Conservation (phyloP, 2,329 filamentous ascomycete genomes). For the Gaeumannomyces sp. region DNA sequence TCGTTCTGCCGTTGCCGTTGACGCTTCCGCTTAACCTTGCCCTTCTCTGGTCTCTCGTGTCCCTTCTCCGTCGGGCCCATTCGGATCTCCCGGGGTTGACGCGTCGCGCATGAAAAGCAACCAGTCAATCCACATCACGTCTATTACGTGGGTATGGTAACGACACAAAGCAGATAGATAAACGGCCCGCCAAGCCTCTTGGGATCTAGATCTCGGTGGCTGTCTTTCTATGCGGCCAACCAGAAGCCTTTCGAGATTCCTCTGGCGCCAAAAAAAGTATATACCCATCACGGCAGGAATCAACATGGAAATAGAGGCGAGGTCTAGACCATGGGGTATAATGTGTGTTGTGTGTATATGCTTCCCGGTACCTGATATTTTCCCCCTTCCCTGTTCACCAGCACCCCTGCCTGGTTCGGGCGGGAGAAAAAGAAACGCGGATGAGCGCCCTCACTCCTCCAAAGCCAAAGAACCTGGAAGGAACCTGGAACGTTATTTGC, state of each 20-base stretch:
- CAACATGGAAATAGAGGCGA: background rate
- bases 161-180: background rate
- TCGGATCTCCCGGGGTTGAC: background rate
- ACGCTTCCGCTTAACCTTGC: background rate
- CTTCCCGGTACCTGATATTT: background rate
- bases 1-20: background rate
- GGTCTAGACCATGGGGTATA: background rate
- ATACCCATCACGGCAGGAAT: background rate
- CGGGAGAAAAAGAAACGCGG: background rate
- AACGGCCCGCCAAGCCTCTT: background rate
- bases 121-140: no score
- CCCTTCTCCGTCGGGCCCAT: background rate
- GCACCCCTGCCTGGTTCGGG: background rate
- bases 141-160: background rate
- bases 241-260: background rate
- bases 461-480: background rate
- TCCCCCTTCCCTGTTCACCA: background rate
- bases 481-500: background rate
- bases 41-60: background rate
- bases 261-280: background rate
- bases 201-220: background rate
- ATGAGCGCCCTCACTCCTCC: background rate
- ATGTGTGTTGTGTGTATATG: background rate
- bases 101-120: background rate
- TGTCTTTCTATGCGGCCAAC: no score